Percentiles rank a stretch among this genome's conserved stretches.
Evolutionary conservation across 805 yeast species (phyloP).

Genomic region (Wickerhamiella hasegawae): DNA sequence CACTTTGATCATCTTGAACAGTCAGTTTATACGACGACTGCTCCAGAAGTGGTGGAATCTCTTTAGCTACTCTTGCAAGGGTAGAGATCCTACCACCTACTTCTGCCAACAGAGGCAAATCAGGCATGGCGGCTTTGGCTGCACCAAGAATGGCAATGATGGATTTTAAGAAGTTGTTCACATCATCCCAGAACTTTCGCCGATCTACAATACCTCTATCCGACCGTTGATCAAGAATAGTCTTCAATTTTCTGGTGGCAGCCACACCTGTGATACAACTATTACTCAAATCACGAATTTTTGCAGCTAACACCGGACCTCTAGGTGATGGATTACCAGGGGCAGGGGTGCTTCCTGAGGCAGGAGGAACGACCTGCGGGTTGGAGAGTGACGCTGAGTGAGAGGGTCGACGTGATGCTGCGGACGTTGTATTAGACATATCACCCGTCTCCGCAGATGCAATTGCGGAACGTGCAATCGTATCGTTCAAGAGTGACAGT

Average conservation of each 20-base stretch:
- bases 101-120: conserved; percentile 63
- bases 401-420: background rate
- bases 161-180: conserved; percentile 65
- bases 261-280: conserved; percentile 73
- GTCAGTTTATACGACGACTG: conserved; percentile 31
- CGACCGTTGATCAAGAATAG: conserved; percentile 35
- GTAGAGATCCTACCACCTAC: conserved; percentile 58
- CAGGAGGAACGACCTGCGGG: background rate
- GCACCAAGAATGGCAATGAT: conserved; percentile 71
- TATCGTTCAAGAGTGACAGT: conserved; percentile 11
- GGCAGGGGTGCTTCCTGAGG: background rate
- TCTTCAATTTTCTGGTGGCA: conserved; percentile 50
- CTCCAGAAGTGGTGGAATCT: conserved; percentile 75
- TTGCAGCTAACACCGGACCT: conserved; percentile 32
- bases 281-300: conserved; percentile 59
- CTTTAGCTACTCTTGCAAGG: conserved; percentile 78
- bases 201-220: conserved; percentile 37
- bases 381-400: too few species aligned
- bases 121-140: conserved; percentile 69
- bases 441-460: conserved; percentile 9
- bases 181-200: conserved; percentile 67
- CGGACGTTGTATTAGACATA: too few species aligned
- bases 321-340: conserved; percentile 10
- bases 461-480: conserved; percentile 13
- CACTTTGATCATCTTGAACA: conserved; percentile 1